Conservation (phyloP, 2,329 filamentous ascomycete genomes). For the Nemania sp. region DNA sequence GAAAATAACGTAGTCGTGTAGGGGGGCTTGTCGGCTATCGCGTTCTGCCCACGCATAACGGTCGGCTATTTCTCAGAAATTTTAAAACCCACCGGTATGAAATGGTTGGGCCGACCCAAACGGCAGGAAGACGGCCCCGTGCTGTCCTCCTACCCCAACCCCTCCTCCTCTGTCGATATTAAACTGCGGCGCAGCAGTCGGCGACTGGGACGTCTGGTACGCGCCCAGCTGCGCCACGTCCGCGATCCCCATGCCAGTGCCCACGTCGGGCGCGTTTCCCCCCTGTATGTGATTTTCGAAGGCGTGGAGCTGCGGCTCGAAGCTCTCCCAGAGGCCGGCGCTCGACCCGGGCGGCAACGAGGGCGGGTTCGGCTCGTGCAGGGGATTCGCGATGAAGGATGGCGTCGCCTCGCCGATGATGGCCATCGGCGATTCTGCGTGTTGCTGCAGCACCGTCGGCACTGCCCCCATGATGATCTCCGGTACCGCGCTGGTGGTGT, state of each 20-base stretch:
- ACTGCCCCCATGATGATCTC: slow-evolving; percentile 15
- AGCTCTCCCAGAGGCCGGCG: slow-evolving; percentile 24
- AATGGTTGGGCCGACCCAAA: slow-evolving; percentile 23
- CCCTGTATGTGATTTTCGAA: slow-evolving; percentile 19
- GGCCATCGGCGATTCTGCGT: slow-evolving; percentile 15
- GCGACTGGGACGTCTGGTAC: slow-evolving; percentile 15
- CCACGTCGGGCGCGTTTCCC: slow-evolving; percentile 1
- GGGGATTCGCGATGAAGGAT: slow-evolving; percentile 15
- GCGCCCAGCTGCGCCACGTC: slow-evolving; percentile 11
- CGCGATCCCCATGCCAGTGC: slow-evolving; percentile 4
- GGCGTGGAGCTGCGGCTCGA: slow-evolving; percentile 21
- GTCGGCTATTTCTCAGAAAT: too few relatives aligned
- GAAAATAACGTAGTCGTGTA: slow-evolving; percentile 27
- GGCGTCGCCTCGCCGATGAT: slow-evolving; percentile 17
- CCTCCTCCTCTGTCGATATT: slow-evolving; percentile 6
- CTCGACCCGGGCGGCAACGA: slow-evolving; percentile 9
- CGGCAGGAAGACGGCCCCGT: slow-evolving; percentile 19
- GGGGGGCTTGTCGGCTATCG: too few relatives aligned
- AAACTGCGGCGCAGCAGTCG: slow-evolving; percentile 13
- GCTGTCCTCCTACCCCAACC: too few relatives aligned
- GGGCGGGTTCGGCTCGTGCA: slow-evolving; percentile 15
- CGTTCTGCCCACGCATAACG: slow-evolving; percentile 21
- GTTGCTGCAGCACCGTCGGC: slow-evolving; percentile 12
- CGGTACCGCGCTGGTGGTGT: slow-evolving; percentile 4
- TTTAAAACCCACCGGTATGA: slow-evolving; percentile 6